Conservation (phyloP, 768 basidiomycete species). For the Russula sp. region DNA sequence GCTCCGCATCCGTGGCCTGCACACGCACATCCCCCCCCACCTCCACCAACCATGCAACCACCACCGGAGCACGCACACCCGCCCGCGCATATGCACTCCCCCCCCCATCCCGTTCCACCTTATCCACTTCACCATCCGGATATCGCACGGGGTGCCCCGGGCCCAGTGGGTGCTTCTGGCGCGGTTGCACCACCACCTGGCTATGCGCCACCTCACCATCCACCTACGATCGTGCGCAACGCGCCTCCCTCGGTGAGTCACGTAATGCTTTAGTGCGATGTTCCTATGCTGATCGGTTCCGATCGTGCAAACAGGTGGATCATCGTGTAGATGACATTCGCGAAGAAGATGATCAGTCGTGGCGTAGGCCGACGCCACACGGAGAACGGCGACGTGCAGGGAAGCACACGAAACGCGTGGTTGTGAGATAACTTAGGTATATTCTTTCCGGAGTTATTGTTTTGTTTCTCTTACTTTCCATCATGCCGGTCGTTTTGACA, state of each 20-base stretch:
- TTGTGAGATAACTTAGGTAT: conserved; percentile 30
- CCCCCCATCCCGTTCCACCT: conserved; percentile 27
- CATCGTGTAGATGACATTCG: conserved; percentile 40
- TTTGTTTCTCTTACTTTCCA: conserved; percentile 1
- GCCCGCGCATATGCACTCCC: conserved; percentile 20
- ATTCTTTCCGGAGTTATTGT: conserved; percentile 12
- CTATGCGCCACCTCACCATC: conserved; percentile 24
- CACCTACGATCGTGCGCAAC: conserved; percentile 15
- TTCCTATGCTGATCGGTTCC: conserved; percentile 16
- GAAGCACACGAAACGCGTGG: conserved; percentile 71
- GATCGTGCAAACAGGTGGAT: conserved; percentile 22
- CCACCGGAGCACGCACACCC: conserved; percentile 21
- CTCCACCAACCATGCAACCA: conserved; percentile 21
- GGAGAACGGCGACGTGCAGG: conserved; percentile 71
- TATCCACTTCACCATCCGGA: conserved; percentile 34
- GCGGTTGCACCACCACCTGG: conserved; percentile 29
- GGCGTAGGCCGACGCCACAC: conserved; percentile 68
- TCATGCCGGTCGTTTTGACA: conserved; percentile 11
- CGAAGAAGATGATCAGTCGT: conserved; percentile 59
- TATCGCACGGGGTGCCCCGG: conserved; percentile 29
- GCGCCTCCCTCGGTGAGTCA: conserved; percentile 20
- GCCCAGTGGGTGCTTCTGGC: conserved; percentile 15
- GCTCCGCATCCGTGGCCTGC: conserved; percentile 11
- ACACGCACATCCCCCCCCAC: conserved; percentile 27
- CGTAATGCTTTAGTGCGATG: conserved; percentile 11